Evolutionary conservation across 148 eudicot genomes (phyloP).

Genomic region (Rhododendron henanense): DNA sequence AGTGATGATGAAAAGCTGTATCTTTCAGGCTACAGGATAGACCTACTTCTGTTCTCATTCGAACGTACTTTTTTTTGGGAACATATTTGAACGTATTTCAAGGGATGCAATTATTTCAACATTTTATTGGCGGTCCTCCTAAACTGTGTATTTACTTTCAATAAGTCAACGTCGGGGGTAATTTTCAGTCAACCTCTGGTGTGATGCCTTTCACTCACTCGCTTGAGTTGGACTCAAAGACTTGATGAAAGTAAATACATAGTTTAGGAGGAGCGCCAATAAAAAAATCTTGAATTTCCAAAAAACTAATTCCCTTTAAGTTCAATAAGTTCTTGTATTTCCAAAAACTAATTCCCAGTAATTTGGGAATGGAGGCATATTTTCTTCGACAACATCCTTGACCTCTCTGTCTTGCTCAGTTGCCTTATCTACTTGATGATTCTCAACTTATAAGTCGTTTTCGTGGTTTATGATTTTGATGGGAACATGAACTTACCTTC

Average conservation of each 20-base stretch:
- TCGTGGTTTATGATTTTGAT: not conserved
- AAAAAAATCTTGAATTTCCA: too few relatives aligned
- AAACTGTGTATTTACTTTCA: not conserved
- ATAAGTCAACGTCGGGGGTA: too few relatives aligned
- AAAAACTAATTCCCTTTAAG: not conserved
- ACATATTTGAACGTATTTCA: not conserved
- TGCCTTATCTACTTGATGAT: not conserved
- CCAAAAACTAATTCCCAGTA: not conserved
- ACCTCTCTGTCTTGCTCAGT: not conserved
- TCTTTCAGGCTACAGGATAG: not conserved
- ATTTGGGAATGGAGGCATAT: not conserved
- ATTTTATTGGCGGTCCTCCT: not conserved
- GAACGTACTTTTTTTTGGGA: too few relatives aligned
- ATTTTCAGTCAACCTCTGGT: too few relatives aligned
- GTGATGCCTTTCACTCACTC: too few relatives aligned
- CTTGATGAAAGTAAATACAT: too few relatives aligned
- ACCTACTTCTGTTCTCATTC: not conserved
- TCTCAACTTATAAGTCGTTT: not conserved
- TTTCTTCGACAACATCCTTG: not conserved
- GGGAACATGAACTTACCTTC: not conserved
- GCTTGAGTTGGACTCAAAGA: too few relatives aligned
- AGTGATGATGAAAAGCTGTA: not conserved
- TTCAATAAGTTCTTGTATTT: not conserved
- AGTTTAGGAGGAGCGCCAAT: too few relatives aligned
- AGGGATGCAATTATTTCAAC: not conserved